Percentiles rank a stretch among this genome's conserved stretches.
phyloP scores from a whole-genome alignment of 1,284 basidiomycete species.

The Cryptococcus wingfieldii region DNA sequence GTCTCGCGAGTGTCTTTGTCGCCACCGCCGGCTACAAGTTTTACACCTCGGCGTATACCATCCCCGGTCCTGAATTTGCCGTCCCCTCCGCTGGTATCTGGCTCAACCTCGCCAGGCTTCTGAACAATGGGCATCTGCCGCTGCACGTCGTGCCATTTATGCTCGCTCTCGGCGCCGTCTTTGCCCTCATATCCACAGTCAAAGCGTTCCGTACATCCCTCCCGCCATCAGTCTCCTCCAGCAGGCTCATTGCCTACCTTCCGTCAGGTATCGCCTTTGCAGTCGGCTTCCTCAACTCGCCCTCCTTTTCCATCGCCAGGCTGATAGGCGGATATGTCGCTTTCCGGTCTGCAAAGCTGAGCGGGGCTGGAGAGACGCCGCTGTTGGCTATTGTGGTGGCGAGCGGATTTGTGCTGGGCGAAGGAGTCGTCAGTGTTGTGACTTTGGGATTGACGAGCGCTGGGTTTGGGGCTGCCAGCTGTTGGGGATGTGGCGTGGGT shows the following conservation, averaged over 20 bases:
- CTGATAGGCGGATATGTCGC: conserved; percentile 83
- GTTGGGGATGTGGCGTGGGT: conserved; percentile 68
- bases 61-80: conserved; percentile 78
- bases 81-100: conserved; percentile 82
- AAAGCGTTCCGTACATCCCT: conserved; percentile 59
- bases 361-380: conserved; percentile 55
- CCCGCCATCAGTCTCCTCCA: conserved; percentile 49
- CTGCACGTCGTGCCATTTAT: conserved; percentile 74
- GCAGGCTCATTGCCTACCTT: conserved; percentile 60
- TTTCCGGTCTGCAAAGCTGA: conserved; percentile 57
- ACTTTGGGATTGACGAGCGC: conserved; percentile 69
- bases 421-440: conserved; percentile 79
- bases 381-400: conserved; percentile 75
- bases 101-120: conserved; percentile 80
- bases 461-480: conserved; percentile 71
- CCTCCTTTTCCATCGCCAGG: conserved; percentile 87
- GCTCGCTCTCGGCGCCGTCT: conserved; percentile 67
- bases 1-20: conserved; percentile 78
- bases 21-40: conserved; percentile 82
- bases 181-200: conserved; percentile 61
- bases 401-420: conserved; percentile 91
- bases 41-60: conserved; percentile 76
- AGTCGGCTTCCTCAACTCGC: conserved; percentile 81
- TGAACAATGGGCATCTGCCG: conserved; percentile 76
- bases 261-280: conserved; percentile 86